These are phyloP conservation scores for Oenanthe sinensis DNA, from an alignment of 129 eudicot species.

Conservation along the genomic window DNA sequence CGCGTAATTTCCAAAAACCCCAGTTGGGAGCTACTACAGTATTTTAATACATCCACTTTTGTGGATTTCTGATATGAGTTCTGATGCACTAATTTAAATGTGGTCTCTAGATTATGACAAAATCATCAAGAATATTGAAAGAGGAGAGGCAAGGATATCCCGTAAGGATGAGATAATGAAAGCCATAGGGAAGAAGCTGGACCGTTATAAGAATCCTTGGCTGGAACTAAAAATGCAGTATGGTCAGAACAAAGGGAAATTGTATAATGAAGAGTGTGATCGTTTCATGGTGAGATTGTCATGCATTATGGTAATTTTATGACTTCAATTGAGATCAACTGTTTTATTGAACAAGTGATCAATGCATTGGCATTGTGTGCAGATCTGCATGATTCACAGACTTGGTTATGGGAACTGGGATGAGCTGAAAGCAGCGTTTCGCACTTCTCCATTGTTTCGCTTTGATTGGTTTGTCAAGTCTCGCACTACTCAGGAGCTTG, in stretches of 20 bases:
- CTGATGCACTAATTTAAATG: not conserved
- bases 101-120: constrained; percentile 72
- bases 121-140: constrained; percentile 81
- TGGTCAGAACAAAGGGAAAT: constrained; percentile 98
- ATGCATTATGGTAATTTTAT: not conserved
- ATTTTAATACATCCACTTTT: not conserved
- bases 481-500: constrained; percentile 93
- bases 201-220: constrained; percentile 98
- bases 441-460: constrained; percentile 80
- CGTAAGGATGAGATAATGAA: constrained; percentile 95
- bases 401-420: constrained; percentile 99
- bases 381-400: constrained; percentile 97
- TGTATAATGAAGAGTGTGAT: constrained; percentile 97
- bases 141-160: constrained; percentile 96
- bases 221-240: constrained; percentile 87
- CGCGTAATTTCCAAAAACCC: not conserved
- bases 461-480: constrained; percentile 99
- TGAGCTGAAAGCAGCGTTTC: constrained; percentile 88
- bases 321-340: not conserved
- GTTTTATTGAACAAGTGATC: not conserved
- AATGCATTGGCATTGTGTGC: not conserved
- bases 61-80: not conserved
- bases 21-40: not conserved
- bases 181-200: constrained; percentile 91
- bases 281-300: constrained; percentile 76